phyloP scores from a whole-genome alignment of 1,139 yeast genomes.

The Suhomyces chickasaworum region DNA sequence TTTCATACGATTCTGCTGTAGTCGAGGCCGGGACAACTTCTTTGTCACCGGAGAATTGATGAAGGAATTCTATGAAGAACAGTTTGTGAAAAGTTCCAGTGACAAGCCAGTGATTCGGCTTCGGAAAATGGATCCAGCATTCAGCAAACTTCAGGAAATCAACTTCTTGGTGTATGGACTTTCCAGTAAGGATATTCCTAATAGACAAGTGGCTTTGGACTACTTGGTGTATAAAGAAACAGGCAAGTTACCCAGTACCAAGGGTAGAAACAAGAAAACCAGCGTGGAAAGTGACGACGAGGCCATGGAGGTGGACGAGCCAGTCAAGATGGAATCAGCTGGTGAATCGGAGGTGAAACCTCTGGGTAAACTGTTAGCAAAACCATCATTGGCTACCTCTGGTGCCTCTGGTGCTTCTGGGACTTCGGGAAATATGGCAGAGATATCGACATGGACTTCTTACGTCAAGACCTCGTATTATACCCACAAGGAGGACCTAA shows the following conservation, averaged over 20 bases:
- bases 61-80: slow-evolving; percentile 22
- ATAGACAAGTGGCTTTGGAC: slow-evolving; percentile 20
- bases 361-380: not conserved
- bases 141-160: slow-evolving; percentile 22
- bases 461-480: slow-evolving; percentile 13
- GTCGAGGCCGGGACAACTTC: slow-evolving; percentile 17
- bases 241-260: slow-evolving; percentile 11
- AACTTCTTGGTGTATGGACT: slow-evolving; percentile 21
- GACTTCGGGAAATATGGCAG: too few relatives aligned
- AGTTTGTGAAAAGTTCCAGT: slow-evolving; percentile 18
- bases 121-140: slow-evolving; percentile 24
- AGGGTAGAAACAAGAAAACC: not conserved
- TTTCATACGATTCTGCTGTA: slow-evolving; percentile 21
- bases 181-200: slow-evolving; percentile 21
- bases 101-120: slow-evolving; percentile 22
- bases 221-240: slow-evolving; percentile 19
- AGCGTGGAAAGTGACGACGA: not conserved
- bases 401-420: too few relatives aligned
- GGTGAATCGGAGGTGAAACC: not conserved
- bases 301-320: not conserved
- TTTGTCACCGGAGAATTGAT: slow-evolving; percentile 22
- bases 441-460: not conserved
- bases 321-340: not conserved
- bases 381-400: not conserved
- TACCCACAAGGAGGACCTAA: slow-evolving; percentile 12